Evolutionary conservation across 805 yeast genomes (phyloP).

Genomic region (Cyberlindnera japonica): DNA sequence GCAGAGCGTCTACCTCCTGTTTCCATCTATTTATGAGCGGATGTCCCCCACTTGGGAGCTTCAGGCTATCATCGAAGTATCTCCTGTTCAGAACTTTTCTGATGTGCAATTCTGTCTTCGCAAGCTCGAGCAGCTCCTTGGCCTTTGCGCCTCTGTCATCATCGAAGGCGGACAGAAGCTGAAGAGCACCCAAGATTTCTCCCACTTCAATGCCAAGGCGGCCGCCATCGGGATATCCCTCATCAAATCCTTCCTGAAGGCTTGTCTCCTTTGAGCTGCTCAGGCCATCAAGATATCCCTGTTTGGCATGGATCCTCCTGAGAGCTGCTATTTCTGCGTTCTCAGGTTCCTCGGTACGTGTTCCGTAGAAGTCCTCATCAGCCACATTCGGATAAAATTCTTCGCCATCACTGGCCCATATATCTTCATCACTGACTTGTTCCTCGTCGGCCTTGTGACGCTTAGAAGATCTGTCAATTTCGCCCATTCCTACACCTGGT

Average conservation of each 20-base stretch:
- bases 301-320: slow-evolving; percentile 62
- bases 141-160: slow-evolving; percentile 21
- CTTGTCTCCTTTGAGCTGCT: slow-evolving; percentile 62
- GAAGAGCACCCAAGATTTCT: slow-evolving; percentile 51
- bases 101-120: slow-evolving; percentile 53
- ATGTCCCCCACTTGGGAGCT: slow-evolving; percentile 22
- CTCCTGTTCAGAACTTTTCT: slow-evolving; percentile 50
- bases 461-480: slow-evolving; percentile 5
- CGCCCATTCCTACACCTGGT: slow-evolving; percentile 7
- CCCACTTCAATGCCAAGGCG: slow-evolving; percentile 66
- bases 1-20: slow-evolving; percentile 8
- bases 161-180: slow-evolving; percentile 26
- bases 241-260: slow-evolving; percentile 78
- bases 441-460: slow-evolving; percentile 1
- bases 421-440: slow-evolving; percentile 24
- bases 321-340: slow-evolving; percentile 36
- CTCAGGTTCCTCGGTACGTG: slow-evolving; percentile 18
- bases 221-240: slow-evolving; percentile 76
- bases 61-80: slow-evolving; percentile 46
- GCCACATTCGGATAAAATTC: slow-evolving; percentile 19
- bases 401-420: slow-evolving; percentile 34
- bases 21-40: slow-evolving; percentile 47
- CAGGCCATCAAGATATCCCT: slow-evolving; percentile 83
- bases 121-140: slow-evolving; percentile 31
- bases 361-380: slow-evolving; percentile 36